These are phyloP conservation scores for Penstemon eatonii DNA, from an alignment of 257 asterid genomes.

Conservation along the genomic window DNA sequence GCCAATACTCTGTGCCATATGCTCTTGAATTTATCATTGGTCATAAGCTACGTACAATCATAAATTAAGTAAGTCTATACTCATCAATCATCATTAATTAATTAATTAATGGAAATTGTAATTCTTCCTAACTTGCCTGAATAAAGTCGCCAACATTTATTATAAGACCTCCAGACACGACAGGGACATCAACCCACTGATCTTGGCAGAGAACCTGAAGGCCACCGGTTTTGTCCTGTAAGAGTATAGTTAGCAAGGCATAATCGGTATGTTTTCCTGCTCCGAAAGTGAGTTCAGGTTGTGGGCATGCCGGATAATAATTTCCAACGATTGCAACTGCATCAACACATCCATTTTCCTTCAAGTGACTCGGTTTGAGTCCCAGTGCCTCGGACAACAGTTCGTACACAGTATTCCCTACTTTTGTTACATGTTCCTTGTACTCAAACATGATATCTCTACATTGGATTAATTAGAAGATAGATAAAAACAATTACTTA, in stretches of 20 bases:
- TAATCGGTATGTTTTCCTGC: constrained; percentile 31
- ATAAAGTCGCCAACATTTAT: constrained; percentile 21
- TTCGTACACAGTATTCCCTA: constrained; percentile 25
- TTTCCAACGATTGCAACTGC: constrained; percentile 26
- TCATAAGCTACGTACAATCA: constrained; percentile 37
- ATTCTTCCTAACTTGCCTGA: constrained; percentile 7
- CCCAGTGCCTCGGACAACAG: constrained; percentile 37
- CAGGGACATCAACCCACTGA: constrained; percentile 25
- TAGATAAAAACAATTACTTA: neutral
- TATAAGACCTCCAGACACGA: constrained; percentile 15
- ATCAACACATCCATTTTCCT: constrained; percentile 33
- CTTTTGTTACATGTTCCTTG: constrained; percentile 24
- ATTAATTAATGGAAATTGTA: too few species aligned
- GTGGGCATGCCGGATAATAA: constrained; percentile 46
- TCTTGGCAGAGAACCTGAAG: constrained; percentile 22
- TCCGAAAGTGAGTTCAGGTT: constrained; percentile 47
- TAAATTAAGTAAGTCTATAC: neutral
- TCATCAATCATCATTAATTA: too few species aligned
- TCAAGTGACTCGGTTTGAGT: constrained; percentile 28
- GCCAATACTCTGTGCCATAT: constrained; percentile 34
- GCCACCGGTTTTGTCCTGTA: constrained; percentile 33
- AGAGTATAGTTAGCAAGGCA: constrained; percentile 33
- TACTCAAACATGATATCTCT: constrained; percentile 36
- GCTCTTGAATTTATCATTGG: constrained; percentile 35
- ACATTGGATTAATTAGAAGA: neutral